phyloP scores from a whole-genome alignment of 306 rosid genomes.

The Nissolia schottii region DNA sequence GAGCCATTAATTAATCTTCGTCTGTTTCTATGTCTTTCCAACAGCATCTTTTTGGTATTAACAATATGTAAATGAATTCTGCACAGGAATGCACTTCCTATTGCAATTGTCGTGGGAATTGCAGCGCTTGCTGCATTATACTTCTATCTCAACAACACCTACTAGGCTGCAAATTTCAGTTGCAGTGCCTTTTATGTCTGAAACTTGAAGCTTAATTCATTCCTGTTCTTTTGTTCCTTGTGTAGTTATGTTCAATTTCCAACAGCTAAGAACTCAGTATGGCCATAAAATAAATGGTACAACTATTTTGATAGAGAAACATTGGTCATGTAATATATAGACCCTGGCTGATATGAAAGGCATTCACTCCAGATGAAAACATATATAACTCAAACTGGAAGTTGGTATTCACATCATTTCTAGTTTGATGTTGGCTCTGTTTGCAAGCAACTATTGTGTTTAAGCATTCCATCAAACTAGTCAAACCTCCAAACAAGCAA shows the following conservation, averaged over 20 bases:
- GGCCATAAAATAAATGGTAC: background rate
- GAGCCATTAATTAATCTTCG: conserved; percentile 15
- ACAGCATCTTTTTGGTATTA: background rate
- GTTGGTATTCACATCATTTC: conserved; percentile 15
- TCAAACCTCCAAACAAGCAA: background rate
- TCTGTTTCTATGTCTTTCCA: background rate
- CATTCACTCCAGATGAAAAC: conserved; percentile 40
- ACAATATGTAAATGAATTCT: background rate
- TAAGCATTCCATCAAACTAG: background rate
- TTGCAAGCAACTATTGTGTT: background rate
- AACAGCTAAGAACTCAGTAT: background rate
- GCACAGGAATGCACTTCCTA: conserved; percentile 63
- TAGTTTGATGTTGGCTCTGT: background rate
- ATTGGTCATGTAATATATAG: background rate
- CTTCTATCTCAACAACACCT: conserved; percentile 52
- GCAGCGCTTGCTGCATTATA: conserved; percentile 63
- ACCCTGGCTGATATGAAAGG: background rate
- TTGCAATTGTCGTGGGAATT: conserved; percentile 59
- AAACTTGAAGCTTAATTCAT: background rate
- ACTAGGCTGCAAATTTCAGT: background rate
- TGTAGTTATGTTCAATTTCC: background rate
- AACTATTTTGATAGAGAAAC: background rate
- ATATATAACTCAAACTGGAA: conserved; percentile 41
- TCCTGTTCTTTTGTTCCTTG: background rate
- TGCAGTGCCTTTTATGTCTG: background rate